Conservation (phyloP, 495 filamentous ascomycete genomes). For the Corynascus novoguineensis region DNA sequence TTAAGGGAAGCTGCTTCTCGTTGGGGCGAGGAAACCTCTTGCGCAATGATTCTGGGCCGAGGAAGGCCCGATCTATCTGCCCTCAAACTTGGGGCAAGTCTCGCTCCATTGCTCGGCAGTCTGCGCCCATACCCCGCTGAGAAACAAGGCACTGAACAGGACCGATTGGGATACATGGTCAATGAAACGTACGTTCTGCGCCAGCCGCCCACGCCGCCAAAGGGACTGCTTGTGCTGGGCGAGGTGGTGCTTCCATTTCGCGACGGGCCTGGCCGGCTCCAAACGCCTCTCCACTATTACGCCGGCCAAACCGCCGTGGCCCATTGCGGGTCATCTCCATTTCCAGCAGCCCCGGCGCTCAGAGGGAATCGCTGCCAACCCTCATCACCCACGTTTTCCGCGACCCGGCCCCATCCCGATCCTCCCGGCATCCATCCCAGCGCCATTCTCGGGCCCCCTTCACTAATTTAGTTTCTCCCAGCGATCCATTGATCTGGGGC, state of each 20-base stretch:
- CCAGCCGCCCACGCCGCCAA: too few relatives aligned
- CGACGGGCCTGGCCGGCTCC: conserved; percentile 26
- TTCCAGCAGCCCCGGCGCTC: too few relatives aligned
- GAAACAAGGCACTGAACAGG: conserved; percentile 30
- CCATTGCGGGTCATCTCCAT: conserved; percentile 18
- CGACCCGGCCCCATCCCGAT: background rate
- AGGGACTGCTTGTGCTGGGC: too few relatives aligned
- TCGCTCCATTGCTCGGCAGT: conserved; percentile 2
- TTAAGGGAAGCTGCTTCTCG: background rate
- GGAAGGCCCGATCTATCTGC: conserved; percentile 19
- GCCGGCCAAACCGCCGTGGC: conserved; percentile 50
- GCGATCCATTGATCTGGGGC: background rate
- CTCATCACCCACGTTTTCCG: conserved; percentile 13
- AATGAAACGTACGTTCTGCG: conserved; percentile 31
- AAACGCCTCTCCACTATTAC: conserved; percentile 48
- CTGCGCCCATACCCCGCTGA: conserved; percentile 15
- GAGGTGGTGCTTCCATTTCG: conserved; percentile 16
- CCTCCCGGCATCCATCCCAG: background rate
- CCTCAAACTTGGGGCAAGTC: background rate
- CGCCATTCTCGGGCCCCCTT: background rate
- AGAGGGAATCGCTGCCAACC: background rate
- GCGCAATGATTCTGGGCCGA: background rate
- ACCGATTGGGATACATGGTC: conserved; percentile 29
- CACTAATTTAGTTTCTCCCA: background rate
- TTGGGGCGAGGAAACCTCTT: background rate